phyloP scores from a whole-genome alignment of 768 basidiomycete species.

The Coprinopsis sp. region DNA sequence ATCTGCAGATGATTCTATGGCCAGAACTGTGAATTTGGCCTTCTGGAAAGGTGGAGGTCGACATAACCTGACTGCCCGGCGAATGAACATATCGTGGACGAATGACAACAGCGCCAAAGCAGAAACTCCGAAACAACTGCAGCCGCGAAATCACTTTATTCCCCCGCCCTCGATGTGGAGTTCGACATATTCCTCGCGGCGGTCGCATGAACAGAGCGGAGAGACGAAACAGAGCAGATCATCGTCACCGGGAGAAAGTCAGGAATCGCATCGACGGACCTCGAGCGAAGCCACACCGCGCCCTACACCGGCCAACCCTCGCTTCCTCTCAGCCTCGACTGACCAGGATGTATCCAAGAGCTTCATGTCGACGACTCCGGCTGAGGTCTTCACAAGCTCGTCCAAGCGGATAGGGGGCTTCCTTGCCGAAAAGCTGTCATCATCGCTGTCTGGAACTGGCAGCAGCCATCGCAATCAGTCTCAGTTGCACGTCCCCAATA shows the following conservation, averaged over 20 bases:
- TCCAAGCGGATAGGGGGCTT: conserved; percentile 39
- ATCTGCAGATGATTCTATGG: conserved; percentile 86
- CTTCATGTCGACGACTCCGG: conserved; percentile 17
- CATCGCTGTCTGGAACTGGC: conserved; percentile 30
- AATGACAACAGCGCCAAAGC: not conserved
- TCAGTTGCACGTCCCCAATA: conserved; percentile 30
- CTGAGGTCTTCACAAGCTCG: conserved; percentile 27
- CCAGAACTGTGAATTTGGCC: conserved; percentile 41
- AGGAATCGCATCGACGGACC: conserved; percentile 35
- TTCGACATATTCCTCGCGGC: conserved; percentile 28
- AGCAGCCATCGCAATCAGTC: conserved; percentile 27
- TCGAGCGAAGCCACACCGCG: conserved; percentile 50
- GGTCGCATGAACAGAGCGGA: conserved; percentile 36
- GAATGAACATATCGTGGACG: conserved; percentile 5
- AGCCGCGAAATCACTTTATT: not conserved
- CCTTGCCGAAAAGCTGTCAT: conserved; percentile 40
- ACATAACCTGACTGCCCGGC: not conserved
- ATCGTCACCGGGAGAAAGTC: conserved; percentile 30
- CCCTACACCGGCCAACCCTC: conserved; percentile 37
- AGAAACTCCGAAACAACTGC: not conserved
- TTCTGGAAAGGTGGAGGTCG: not conserved
- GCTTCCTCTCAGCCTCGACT: conserved; percentile 24
- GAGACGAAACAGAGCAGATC: conserved; percentile 28
- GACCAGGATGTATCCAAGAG: conserved; percentile 31
- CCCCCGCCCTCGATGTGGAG: conserved; percentile 22